Evolutionary conservation across 2,329 filamentous ascomycete species (phyloP), one percentile per base, ranked within the genome.

Genomic region (Mycocentrospora acerina): DNA sequence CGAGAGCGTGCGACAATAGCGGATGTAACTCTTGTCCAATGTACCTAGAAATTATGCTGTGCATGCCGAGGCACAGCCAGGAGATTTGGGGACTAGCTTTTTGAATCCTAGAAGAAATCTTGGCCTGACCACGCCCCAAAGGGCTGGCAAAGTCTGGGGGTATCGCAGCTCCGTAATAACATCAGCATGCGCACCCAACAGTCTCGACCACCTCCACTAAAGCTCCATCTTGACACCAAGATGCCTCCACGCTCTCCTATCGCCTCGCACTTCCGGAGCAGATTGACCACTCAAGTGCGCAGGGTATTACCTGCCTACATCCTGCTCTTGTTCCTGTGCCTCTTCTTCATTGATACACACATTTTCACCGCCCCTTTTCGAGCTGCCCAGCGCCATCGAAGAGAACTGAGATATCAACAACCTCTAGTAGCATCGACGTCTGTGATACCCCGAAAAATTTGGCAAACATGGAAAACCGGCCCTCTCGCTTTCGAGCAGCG

Each of bases 401-500:
- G 62, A 19, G 62, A 66, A 28, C 48, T 62, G 34, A 61, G 50
- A 30, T 66, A 67, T 27, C 63, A 67, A 25, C 48, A 64, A 29
- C 60, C 60, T 13, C 37, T 61, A 11, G 57, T 64, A 31, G 16
- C 44, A 4, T 35, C 55, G 18, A 49, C 43, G 29, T 44, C 46
- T 42, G 35, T 59, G 37, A 52, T 88, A 82, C 53, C 85, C 76
- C 5, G 75, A 38, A 88, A 88, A 66, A 85, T 88, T 50, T 88
- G 84, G 85, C 85, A 88, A 64, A 84, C 81, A 0, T 88, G 85
- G 85, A 88, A 87, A 62, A 77, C 83, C 18, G 77, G 83, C 45
- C 81, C 84, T 2, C 70, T 86, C 24, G 71, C 73, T 2, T 86
- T 87, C 55, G 83, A 85, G 46, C 75, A 81, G 53, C 74, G 79